Evolutionary conservation across 148 eudicot genomes (phyloP), one percentile per base, ranked within the genome.

Genomic region (Cornus kousa): DNA sequence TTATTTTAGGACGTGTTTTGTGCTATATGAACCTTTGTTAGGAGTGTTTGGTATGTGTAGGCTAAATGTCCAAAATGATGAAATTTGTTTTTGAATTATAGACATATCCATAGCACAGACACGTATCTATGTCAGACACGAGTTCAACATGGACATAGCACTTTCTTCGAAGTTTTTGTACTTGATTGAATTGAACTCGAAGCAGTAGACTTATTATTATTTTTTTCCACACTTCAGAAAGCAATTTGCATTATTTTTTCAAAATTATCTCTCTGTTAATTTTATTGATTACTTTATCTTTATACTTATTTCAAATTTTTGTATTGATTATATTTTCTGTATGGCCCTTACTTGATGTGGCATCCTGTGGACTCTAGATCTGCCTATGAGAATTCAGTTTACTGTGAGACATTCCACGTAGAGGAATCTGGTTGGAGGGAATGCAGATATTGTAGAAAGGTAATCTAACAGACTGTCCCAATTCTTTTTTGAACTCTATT

Each of bases 401-500:
- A 86, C 86, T 95, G 98, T 82, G 92, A 95, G 67, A 90, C 89
- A 35, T 95, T 87, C 80, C 98, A 95, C 79, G 74, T 64, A 22
- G 92, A 93, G 62, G 94, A 95, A 83, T 85, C 91, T 82, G 98
- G 98, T 71, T 95, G 99, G 99, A 91, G 99, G 84, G 94, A 91
- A 74, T 95, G 99, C 86, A 89, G 87, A 75, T 78, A 89, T 80
- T 95, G 98, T 86, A 85, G 89, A 84, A 95, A 95, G 97, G 98
- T 87, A 80, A 31, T 73, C 20, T 71, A 32, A 46, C 33, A 46
- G 46, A 19, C 60, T 62, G 55, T 65, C 67, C 37, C 76, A 31
- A 43, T 46, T 43, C 19, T 35, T 60, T 13, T 78, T 35, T 6
- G 9, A 71, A 40, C 13, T 6, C 50, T 22, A 65, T 43, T 43